Percentiles rank a stretch among this genome's conserved stretches.
Conservation (phyloP, 192 early-diverging fungal genomes). For the Gonapodya prolifera region DNA sequence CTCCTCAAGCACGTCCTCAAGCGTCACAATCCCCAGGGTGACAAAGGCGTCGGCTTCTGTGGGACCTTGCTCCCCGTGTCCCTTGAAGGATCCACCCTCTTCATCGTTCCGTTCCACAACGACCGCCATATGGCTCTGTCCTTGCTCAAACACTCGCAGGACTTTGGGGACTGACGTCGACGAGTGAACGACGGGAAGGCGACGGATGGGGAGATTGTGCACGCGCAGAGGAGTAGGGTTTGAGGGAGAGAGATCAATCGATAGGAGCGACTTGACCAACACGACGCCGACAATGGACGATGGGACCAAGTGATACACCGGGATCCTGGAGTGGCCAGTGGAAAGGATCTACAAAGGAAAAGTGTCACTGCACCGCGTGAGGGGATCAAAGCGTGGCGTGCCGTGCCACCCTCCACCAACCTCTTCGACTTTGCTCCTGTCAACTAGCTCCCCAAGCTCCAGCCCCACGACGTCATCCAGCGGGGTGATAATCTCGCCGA, state of each 20-base stretch:
- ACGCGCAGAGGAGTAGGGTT: neutral
- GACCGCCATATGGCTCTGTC: conserved; percentile 2
- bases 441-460: neutral
- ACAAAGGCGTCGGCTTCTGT: neutral
- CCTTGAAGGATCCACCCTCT: too few relatives aligned
- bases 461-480: neutral
- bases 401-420: conserved; percentile 53
- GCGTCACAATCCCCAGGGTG: conserved; percentile 7
- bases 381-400: conserved; percentile 45
- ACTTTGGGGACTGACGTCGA: neutral
- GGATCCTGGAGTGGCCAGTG: conserved; percentile 64
- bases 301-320: conserved; percentile 46
- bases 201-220: neutral
- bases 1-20: conserved; percentile 36
- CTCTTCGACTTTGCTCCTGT: conserved; percentile 22
- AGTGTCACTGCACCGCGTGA: conserved; percentile 50
- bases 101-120: neutral
- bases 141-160: conserved; percentile 1
- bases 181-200: neutral
- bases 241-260: too few relatives aligned
- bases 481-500: neutral
- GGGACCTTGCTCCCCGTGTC: neutral
- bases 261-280: conserved; percentile 15
- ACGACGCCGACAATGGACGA: conserved; percentile 63
- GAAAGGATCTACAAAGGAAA: conserved; percentile 48